These are phyloP conservation scores for Sporobolomyces phaffii DNA, from an alignment of 768 basidiomycete genomes.

Conservation along the genomic window DNA sequence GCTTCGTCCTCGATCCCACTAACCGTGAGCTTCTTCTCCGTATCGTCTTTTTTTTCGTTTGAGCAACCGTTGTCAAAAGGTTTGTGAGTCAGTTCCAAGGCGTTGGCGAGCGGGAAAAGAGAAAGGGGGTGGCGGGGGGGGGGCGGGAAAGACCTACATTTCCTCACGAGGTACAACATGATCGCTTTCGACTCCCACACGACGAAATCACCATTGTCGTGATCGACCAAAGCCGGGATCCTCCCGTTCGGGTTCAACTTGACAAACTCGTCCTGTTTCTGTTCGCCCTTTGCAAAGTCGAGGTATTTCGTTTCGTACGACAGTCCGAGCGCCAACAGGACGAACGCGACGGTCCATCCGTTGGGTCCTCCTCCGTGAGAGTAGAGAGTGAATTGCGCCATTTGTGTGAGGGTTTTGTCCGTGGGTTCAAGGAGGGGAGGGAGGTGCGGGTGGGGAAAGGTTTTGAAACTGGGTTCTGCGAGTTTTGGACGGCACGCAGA, in stretches of 20 bases:
- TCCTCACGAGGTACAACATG: conserved; percentile 35
- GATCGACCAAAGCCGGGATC: conserved; percentile 39
- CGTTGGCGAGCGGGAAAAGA: no score
- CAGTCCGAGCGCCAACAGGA: conserved; percentile 36
- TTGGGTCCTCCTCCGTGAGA: conserved; percentile 28
- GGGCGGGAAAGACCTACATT: conserved; percentile 12
- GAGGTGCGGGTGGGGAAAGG: background rate
- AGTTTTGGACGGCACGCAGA: no score
- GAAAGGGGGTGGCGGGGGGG: no score
- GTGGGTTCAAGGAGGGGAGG: background rate
- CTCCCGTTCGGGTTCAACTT: conserved; percentile 34
- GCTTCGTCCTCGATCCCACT: conserved; percentile 25
- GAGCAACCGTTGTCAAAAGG: no score
- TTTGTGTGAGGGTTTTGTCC: background rate
- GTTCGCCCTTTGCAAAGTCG: conserved; percentile 33
- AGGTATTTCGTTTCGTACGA: conserved; percentile 37
- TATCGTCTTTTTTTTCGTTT: no score
- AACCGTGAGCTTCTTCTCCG: conserved; percentile 35
- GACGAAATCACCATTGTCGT: conserved; percentile 33
- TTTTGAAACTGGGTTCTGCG: no score
- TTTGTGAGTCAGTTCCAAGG: no score
- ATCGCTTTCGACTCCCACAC: conserved; percentile 39
- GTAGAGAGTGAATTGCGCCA: conserved; percentile 38
- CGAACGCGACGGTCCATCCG: conserved; percentile 35
- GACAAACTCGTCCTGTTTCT: conserved; percentile 24